Percentiles rank a stretch among this genome's conserved stretches.
Conservation (phyloP, 2,329 filamentous ascomycete species). For the Epichloe gansuensis region DNA sequence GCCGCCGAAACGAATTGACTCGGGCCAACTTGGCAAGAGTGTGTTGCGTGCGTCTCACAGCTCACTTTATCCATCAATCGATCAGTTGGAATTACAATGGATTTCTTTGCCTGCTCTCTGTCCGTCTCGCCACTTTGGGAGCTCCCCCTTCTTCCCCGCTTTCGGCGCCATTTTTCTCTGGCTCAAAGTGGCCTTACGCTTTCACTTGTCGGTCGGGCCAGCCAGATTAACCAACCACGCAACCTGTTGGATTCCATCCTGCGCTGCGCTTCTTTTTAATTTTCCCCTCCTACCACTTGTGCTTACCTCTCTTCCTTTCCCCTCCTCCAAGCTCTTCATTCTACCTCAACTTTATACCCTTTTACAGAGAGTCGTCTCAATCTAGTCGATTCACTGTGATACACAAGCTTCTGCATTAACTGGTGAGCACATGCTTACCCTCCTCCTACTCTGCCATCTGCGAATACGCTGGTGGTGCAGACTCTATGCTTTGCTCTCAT, state of each 20-base stretch:
- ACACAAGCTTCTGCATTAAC: slow-evolving; percentile 5
- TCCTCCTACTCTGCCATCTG: not conserved
- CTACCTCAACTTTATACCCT: not conserved
- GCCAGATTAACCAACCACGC: not conserved
- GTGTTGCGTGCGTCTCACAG: no score
- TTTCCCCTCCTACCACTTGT: slow-evolving; percentile 12
- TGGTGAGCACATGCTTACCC: slow-evolving; percentile 1
- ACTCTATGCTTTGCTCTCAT: slow-evolving; percentile 1
- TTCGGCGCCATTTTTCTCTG: slow-evolving; percentile 17
- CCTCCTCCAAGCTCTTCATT: not conserved
- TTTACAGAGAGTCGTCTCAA: slow-evolving; percentile 4
- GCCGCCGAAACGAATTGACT: not conserved
- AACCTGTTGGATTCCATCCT: slow-evolving; percentile 3
- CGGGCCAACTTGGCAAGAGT: no score
- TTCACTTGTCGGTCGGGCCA: slow-evolving; percentile 1
- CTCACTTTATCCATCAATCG: no score
- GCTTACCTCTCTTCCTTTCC: slow-evolving; percentile 10
- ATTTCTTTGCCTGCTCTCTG: no score
- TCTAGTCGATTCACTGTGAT: slow-evolving; percentile 6
- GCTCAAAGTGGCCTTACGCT: slow-evolving; percentile 12
- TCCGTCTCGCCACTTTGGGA: no score
- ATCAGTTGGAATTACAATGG: no score
- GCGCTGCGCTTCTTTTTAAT: slow-evolving; percentile 6
- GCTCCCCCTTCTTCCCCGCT: slow-evolving; percentile 15
- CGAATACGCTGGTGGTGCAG: not conserved